Evolutionary conservation across 2,329 filamentous ascomycete genomes (phyloP).

Genomic region (Remersonia thermophila): DNA sequence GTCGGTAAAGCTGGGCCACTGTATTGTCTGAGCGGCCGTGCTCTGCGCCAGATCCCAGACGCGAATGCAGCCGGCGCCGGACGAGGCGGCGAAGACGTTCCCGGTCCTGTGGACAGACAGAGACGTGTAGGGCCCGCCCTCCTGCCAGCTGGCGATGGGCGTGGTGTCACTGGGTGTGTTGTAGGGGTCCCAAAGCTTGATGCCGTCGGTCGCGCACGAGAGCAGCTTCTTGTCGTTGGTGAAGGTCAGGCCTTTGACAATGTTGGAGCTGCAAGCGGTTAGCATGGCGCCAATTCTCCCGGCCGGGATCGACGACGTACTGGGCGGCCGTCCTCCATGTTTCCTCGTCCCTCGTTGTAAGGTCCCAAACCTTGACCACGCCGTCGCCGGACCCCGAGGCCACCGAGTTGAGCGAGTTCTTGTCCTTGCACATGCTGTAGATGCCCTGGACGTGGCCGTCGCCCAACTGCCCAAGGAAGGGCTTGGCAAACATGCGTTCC

Average conservation of each 20-base stretch:
- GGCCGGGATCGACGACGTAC: background rate
- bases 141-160: slow-evolving; percentile 78
- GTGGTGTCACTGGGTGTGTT: slow-evolving; percentile 53
- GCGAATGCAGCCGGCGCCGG: slow-evolving; percentile 72
- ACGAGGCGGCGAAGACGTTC: slow-evolving; percentile 68
- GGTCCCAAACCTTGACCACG: slow-evolving; percentile 60
- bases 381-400: slow-evolving; percentile 85
- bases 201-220: slow-evolving; percentile 73
- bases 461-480: slow-evolving; percentile 75
- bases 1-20: slow-evolving; percentile 80
- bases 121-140: slow-evolving; percentile 63
- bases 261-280: slow-evolving; percentile 48
- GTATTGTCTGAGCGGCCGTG: slow-evolving; percentile 67
- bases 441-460: slow-evolving; percentile 85
- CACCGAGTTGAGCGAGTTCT: slow-evolving; percentile 58
- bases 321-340: slow-evolving; percentile 66
- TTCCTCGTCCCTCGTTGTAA: slow-evolving; percentile 55
- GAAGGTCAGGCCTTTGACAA: slow-evolving; percentile 86
- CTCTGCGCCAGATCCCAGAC: slow-evolving; percentile 66
- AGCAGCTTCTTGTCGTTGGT: slow-evolving; percentile 74
- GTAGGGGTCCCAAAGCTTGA: slow-evolving; percentile 90
- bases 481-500: slow-evolving; percentile 38
- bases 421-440: slow-evolving; percentile 70
- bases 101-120: slow-evolving; percentile 58
- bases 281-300: background rate